Percentiles rank a stretch among this genome's conserved stretches.
These are phyloP conservation scores for Cucurbita pepo DNA, from an alignment of 306 rosid species.

Conservation along the genomic window DNA sequence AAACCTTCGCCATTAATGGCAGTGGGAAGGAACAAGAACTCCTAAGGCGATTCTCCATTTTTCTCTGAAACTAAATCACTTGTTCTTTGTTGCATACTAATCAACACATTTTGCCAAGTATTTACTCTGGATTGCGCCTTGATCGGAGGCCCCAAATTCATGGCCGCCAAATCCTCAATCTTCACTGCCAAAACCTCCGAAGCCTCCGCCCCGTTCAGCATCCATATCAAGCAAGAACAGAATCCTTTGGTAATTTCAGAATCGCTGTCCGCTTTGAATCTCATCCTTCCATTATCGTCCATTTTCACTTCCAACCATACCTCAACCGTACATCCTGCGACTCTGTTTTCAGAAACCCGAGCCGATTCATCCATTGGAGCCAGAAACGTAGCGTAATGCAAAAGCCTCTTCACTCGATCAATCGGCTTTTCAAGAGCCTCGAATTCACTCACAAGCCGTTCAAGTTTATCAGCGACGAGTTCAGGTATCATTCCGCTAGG, in stretches of 20 bases:
- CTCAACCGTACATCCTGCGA: conserved; percentile 48
- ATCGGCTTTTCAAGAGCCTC: conserved; percentile 39
- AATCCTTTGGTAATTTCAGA: conserved; percentile 76
- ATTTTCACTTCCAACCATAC: conserved; percentile 57
- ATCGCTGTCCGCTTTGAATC: conserved; percentile 63
- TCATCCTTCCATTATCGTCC: conserved; percentile 32
- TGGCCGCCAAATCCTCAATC: conserved; percentile 24
- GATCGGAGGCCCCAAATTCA: conserved; percentile 37
- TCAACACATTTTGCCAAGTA: conserved; percentile 58
- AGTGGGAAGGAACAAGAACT: not conserved
- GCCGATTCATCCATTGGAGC: conserved; percentile 20
- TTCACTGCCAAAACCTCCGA: conserved; percentile 29
- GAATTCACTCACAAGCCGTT: conserved; percentile 35
- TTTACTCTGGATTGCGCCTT: conserved; percentile 47
- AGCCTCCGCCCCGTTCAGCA: conserved; percentile 46
- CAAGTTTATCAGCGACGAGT: conserved; percentile 15
- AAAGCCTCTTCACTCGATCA: conserved; percentile 53
- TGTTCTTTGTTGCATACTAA: conserved; percentile 51
- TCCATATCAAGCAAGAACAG: conserved; percentile 58
- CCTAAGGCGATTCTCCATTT: not conserved
- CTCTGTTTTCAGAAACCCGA: conserved; percentile 31
- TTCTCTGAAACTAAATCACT: conserved; percentile 14
- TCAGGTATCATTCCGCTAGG: not conserved
- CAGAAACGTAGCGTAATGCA: conserved; percentile 49
- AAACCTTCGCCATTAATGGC: not conserved